phyloP scores from a whole-genome alignment of 371 early-diverging fungal genomes.

The Mortierella sp. region DNA sequence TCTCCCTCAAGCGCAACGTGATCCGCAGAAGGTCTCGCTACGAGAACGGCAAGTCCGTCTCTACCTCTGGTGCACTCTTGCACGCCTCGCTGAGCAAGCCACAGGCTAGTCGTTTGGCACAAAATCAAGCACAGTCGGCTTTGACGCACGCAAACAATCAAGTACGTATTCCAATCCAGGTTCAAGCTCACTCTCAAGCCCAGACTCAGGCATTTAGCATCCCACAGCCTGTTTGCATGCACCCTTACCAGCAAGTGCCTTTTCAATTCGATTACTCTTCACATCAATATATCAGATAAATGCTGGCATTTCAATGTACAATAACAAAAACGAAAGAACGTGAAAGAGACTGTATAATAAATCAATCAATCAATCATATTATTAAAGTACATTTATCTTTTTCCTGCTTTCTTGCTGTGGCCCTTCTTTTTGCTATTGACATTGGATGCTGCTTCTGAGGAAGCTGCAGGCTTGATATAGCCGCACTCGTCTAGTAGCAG shows the following conservation, averaged over 20 bases:
- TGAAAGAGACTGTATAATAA: neutral
- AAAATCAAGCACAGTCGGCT: slow-evolving; percentile 67
- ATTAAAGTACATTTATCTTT: no score
- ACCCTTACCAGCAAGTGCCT: slow-evolving; percentile 16
- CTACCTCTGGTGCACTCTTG: slow-evolving; percentile 2
- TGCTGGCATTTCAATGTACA: neutral
- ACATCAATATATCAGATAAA: slow-evolving; percentile 8
- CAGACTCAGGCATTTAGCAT: neutral
- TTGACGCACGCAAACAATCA: slow-evolving; percentile 47
- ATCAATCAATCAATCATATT: no score
- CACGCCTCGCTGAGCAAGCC: slow-evolving; percentile 77
- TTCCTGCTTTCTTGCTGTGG: neutral
- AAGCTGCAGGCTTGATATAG: slow-evolving; percentile 58
- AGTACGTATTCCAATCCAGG: slow-evolving; percentile 59
- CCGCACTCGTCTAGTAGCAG: slow-evolving; percentile 76
- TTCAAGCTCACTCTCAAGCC: slow-evolving; percentile 66
- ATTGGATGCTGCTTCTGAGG: slow-evolving; percentile 7
- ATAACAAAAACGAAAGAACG: neutral
- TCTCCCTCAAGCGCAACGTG: slow-evolving; percentile 84
- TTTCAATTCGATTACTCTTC: slow-evolving; percentile 10
- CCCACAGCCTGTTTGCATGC: slow-evolving; percentile 7
- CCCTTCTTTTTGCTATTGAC: slow-evolving; percentile 12
- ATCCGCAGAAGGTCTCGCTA: slow-evolving; percentile 86
- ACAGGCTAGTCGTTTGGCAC: slow-evolving; percentile 43
- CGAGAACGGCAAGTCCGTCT: slow-evolving; percentile 59